Base-by-base conservation (phyloP, 1,284 basidiomycete genomes). In the Papiliotrema flavescens region DNA sequence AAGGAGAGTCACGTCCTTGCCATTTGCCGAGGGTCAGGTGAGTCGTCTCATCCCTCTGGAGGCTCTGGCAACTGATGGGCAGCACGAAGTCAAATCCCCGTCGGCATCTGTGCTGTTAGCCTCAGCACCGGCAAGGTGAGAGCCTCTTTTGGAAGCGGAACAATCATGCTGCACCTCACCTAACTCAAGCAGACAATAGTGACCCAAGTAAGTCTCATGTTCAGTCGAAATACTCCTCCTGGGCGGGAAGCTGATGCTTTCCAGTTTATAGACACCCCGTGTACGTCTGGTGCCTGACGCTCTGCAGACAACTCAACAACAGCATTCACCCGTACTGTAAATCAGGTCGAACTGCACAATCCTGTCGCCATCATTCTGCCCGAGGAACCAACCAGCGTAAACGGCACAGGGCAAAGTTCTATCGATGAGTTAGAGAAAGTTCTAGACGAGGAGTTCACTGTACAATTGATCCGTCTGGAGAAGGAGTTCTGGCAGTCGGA, bases 61-160 rank as follows among this genome's bases (percentile, higher is more conserved):
- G 5, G 11, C 11, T 11, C 28, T 32, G 28, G 11, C 5, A 11
- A 11, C 28, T 32, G 28, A 32, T 32, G 6, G 28, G 11, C 28
- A 32, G 28, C 28, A 6, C 28, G 28, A 32, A 11, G 28, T 3
- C 32, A 6, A 9, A 13, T 17, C 2, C 32, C 35, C 2, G 26
- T 48, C 19, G 46, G 46, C n/a, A 48, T 48, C 3, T 48, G 46
- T 23, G 28, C 20, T 23, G 46, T 48, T 6, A 48, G 26, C n/a
- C 46, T 48, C 46, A 36, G 34, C n/a, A 48, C 34, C n/a, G 46
- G 46, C 46, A 48, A 48, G 4, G 46, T 48, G 22, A 28, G 28
- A 13, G 3, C 17, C 15, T 3, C n/a, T 46, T 4, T 48, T n/a
- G 13, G 6, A 4, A 7, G 4, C 6, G 5, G 39, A n/a, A 17